Evolutionary conservation across 192 early-diverging fungal genomes (phyloP), one percentile per base, ranked within the genome.

Genomic region (Anaeromyces robustus): DNA sequence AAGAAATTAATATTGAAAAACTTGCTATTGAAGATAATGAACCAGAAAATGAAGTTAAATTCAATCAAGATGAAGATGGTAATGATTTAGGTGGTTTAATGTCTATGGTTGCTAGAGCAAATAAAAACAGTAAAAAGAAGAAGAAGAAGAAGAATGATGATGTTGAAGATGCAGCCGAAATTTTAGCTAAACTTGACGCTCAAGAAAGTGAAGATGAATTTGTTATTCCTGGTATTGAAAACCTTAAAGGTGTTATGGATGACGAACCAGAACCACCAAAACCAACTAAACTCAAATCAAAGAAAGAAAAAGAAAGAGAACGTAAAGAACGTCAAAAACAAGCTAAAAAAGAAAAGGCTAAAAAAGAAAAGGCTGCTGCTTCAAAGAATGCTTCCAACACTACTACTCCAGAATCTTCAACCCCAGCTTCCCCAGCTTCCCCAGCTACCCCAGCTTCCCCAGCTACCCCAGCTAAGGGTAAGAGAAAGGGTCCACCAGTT

Each of bases 301-400:
- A 96, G 84, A 95, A 94, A 84, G 94, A 96, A 80, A 96, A 96
- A 86, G 94, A 96, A 82, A 88, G 88, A 81, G 89, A 94, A 80
- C 91, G 93, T 82, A 95, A 95, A 87, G 80, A 77, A 30, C 68
- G 77, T 82, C 78, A 83, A 34, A 29, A 84, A 39, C 30, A 78
- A 84, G 92, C 93, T 81, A 88, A 87, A 29, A 87, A 89, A 80
- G 93, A 93, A 85, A 87, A 89, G n/a, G 79, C 34, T 22, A 79
- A 82, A 29, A 82, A 82, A 39, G 30, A 29, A 29, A 31, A 32
- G 80, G 31, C 30, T 3, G 31, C 30, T 3, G 84, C 85, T 59
- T 86, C 86, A n/a, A 86, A 86, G 85, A 89, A 85, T 79, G 85
- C 85, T 82, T 81, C 79, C 78, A 81, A 77, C 77, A 81, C 82